Evolutionary conservation across 306 rosid genomes (phyloP).

Genomic region (Corylus heterophylla): DNA sequence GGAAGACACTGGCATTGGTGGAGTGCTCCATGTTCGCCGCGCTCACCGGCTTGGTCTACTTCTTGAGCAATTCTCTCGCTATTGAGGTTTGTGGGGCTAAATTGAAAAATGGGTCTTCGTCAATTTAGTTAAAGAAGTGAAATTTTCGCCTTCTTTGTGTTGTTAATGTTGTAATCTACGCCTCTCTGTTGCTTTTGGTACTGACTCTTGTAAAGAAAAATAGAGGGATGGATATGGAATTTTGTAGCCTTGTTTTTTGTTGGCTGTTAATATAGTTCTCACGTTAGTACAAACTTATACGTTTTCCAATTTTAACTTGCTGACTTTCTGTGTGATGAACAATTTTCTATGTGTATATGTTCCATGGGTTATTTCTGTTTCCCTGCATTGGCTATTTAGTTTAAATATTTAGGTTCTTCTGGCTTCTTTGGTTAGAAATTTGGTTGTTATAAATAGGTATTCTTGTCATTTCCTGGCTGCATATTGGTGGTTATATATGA

Average conservation of each 20-base stretch:
- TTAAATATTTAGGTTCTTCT: not conserved
- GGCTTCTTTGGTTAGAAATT: not conserved
- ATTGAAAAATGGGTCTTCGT: not conserved
- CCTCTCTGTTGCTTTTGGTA: not conserved
- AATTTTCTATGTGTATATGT: not conserved
- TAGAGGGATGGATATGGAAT: not conserved
- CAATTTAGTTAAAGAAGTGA: not conserved
- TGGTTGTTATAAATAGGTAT: not conserved
- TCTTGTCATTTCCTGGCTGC: not conserved
- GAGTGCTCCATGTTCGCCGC: conserved; percentile 99
- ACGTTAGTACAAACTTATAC: not conserved
- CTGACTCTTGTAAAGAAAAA: not conserved
- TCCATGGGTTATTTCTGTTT: not conserved
- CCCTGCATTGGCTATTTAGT: not conserved
- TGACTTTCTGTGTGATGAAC: not conserved
- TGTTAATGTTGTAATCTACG: not conserved
- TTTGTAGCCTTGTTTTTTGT: not conserved
- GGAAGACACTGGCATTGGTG: conserved; percentile 83
- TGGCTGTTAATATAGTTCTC: not conserved
- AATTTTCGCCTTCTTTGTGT: not conserved
- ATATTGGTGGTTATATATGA: not conserved
- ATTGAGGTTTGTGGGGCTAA: conserved; percentile 62
- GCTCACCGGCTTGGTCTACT: conserved; percentile 88
- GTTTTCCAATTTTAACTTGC: not conserved
- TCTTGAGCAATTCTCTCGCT: conserved; percentile 89